Percentiles rank a stretch among this genome's conserved stretches.
phyloP scores from a whole-genome alignment of 2,329 filamentous ascomycete genomes.

The Botrytis medusae region DNA sequence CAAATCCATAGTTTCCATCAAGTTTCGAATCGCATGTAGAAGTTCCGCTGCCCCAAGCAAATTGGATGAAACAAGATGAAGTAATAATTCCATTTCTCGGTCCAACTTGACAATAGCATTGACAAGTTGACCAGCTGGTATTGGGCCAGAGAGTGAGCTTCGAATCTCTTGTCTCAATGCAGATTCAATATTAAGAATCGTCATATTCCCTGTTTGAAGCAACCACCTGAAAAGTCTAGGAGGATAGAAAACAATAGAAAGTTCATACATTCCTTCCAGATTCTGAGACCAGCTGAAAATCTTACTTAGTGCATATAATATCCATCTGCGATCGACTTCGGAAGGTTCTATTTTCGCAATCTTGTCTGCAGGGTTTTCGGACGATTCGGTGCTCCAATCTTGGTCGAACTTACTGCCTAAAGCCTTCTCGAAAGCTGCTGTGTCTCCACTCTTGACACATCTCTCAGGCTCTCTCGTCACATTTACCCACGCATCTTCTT shows the following conservation, averaged over 20 bases:
- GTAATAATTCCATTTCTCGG: conserved; percentile 64
- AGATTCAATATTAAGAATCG: conserved; percentile 57
- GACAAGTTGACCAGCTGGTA: conserved; percentile 61
- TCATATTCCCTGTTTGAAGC: conserved; percentile 59
- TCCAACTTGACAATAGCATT: conserved; percentile 64
- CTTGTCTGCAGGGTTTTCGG: conserved; percentile 26
- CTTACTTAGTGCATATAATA: conserved; percentile 53
- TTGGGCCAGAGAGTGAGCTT: conserved; percentile 41
- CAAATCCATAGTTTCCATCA: conserved; percentile 71
- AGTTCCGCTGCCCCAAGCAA: conserved; percentile 66
- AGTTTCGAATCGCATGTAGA: conserved; percentile 61
- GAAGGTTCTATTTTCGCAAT: conserved; percentile 47
- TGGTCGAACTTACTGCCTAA: conserved; percentile 42
- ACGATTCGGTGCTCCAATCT: conserved; percentile 24
- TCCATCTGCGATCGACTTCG: conserved; percentile 63
- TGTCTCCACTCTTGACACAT: conserved; percentile 40
- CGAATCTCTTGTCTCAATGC: conserved; percentile 53
- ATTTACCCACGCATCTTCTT: conserved; percentile 27
- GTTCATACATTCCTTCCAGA: conserved; percentile 25
- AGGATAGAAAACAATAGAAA: conserved; percentile 48
- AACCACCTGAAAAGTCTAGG: conserved; percentile 58
- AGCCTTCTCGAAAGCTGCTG: conserved; percentile 44
- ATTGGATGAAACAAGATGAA: conserved; percentile 64
- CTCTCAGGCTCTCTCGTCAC: conserved; percentile 39
- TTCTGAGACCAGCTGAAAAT: conserved; percentile 44